These are phyloP conservation scores for Penicillium capsulatum DNA, from an alignment of 2,329 filamentous ascomycete species.

Conservation along the genomic window DNA sequence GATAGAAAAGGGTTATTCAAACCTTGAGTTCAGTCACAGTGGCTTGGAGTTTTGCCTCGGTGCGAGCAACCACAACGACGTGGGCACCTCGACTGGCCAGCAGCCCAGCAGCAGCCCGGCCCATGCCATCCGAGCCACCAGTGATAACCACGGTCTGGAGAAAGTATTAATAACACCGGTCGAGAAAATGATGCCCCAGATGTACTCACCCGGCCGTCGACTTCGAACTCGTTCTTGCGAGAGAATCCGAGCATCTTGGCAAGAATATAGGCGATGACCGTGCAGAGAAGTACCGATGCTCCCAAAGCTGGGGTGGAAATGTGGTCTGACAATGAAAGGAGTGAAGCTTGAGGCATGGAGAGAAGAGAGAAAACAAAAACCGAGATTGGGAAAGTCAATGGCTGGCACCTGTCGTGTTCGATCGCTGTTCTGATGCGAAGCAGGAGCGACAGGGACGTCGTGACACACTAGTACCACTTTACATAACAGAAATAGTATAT, in stretches of 20 bases:
- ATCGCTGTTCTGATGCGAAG: slow-evolving; percentile 3
- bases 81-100: slow-evolving; percentile 81
- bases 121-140: slow-evolving; percentile 90
- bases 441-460: slow-evolving; percentile 6
- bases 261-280: slow-evolving; percentile 31
- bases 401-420: slow-evolving; percentile 4
- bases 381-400: slow-evolving; percentile 6
- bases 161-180: slow-evolving; percentile 11
- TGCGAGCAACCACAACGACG: slow-evolving; percentile 78
- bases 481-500: slow-evolving; percentile 1
- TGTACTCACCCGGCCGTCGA: slow-evolving; percentile 70
- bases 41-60: slow-evolving; percentile 66
- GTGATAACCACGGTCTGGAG: slow-evolving; percentile 79
- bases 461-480: slow-evolving; percentile 3
- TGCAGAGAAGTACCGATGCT: slow-evolving; percentile 32
- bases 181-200: not conserved
- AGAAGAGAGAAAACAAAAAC: slow-evolving; percentile 10
- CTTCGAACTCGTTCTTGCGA: slow-evolving; percentile 69
- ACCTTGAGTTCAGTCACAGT: slow-evolving; percentile 65
- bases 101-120: slow-evolving; percentile 67
- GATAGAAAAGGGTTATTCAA: not conserved
- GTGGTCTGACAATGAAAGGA: slow-evolving; percentile 18
- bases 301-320: slow-evolving; percentile 25
- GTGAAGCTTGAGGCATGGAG: slow-evolving; percentile 23
- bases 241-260: slow-evolving; percentile 40